Conservation (phyloP, 1,139 yeast genomes). For the Yamadazyma atmosphaerica region DNA sequence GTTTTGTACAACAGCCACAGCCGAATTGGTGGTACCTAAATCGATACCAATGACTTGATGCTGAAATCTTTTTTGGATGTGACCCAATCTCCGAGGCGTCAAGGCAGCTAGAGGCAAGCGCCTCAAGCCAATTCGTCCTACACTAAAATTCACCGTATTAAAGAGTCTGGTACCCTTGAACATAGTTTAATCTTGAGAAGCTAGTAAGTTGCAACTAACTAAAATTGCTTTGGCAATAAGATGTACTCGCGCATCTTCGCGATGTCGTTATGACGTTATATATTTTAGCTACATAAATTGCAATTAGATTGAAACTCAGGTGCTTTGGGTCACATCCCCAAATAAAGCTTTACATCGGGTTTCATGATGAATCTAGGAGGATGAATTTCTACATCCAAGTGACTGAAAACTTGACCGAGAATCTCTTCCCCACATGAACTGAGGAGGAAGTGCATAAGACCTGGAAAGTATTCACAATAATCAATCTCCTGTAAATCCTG, state of each 20-base stretch:
- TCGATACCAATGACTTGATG: slow-evolving; percentile 67
- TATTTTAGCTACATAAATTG: too few relatives aligned
- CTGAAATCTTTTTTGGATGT: neutral
- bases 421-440: slow-evolving; percentile 15
- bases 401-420: slow-evolving; percentile 9
- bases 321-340: too few relatives aligned
- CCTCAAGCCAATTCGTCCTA: neutral
- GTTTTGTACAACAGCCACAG: slow-evolving; percentile 67
- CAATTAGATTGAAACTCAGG: too few relatives aligned
- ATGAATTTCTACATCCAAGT: neutral
- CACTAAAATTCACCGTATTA: neutral
- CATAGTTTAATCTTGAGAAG: too few relatives aligned
- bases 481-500: too few relatives aligned
- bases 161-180: neutral
- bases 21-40: slow-evolving; percentile 80
- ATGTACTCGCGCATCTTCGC: too few relatives aligned
- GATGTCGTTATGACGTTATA: neutral
- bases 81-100: too few relatives aligned
- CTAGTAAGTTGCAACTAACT: too few relatives aligned
- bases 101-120: too few relatives aligned
- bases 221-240: neutral
- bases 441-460: slow-evolving; percentile 8
- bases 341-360: neutral
- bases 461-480: slow-evolving; percentile 2
- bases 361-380: slow-evolving; percentile 5